Evolutionary conservation across 306 rosid genomes (phyloP).

Genomic region (Styphnolobium japonicum): DNA sequence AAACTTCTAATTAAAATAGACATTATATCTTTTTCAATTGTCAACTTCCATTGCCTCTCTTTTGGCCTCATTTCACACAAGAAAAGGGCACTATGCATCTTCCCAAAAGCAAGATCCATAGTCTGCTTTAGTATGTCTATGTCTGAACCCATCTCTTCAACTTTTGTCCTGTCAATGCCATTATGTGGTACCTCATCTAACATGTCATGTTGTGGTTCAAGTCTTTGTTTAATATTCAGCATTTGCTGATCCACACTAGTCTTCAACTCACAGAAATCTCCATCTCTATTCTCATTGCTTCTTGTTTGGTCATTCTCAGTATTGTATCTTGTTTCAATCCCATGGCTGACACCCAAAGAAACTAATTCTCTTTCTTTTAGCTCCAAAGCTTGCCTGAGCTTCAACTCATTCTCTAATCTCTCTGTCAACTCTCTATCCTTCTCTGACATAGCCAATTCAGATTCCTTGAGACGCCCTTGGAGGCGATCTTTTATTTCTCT

Average conservation of each 20-base stretch:
- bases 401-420: conserved; percentile 46
- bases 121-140: conserved; percentile 74
- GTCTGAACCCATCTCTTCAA: conserved; percentile 83
- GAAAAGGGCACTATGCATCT: conserved; percentile 64
- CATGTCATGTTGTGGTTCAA: conserved; percentile 39
- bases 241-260: conserved; percentile 54
- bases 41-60: conserved; percentile 68
- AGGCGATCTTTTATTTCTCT: conserved; percentile 68
- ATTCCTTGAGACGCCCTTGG: conserved; percentile 62
- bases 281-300: conserved; percentile 29
- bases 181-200: conserved; percentile 22
- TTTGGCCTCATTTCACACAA: conserved; percentile 61
- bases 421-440: conserved; percentile 63
- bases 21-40: conserved; percentile 53
- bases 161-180: conserved; percentile 43
- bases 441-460: conserved; percentile 56
- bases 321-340: conserved; percentile 22
- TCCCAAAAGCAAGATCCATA: conserved; percentile 72
- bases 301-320: conserved; percentile 17
- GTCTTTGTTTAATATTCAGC: conserved; percentile 48
- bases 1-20: conserved; percentile 48
- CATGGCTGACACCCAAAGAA: conserved; percentile 31
- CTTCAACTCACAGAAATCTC: conserved; percentile 37
- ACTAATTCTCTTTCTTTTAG: conserved; percentile 49
- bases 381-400: conserved; percentile 51